Conservation (phyloP, 1,139 yeast genomes). For the Geotrichum reessii region DNA sequence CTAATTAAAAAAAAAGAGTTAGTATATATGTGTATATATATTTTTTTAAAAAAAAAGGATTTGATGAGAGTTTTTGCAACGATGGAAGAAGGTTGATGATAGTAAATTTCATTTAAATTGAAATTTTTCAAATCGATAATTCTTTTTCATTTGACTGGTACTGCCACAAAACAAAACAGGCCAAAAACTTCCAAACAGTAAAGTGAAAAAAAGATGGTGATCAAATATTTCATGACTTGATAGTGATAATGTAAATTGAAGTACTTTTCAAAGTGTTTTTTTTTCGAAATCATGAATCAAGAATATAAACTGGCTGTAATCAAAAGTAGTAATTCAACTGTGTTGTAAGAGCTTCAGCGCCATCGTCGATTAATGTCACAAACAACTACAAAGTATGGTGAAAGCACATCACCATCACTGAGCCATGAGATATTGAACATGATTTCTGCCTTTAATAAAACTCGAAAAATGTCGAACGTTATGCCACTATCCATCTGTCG, state of each 20-base stretch:
- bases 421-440: not conserved
- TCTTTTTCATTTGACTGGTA: too few species aligned
- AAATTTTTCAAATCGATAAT: not conserved
- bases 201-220: constrained; percentile 15
- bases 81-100: not conserved
- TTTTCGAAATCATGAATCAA: not conserved
- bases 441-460: not conserved
- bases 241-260: not conserved
- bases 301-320: not conserved
- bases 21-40: not conserved
- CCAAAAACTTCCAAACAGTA: not conserved
- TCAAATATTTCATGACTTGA: not conserved
- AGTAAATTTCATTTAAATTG: not conserved
- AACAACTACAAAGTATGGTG: not conserved
- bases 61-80: not conserved
- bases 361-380: not conserved
- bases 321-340: too few species aligned
- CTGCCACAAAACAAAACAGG: too few species aligned
- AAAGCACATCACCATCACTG: not conserved
- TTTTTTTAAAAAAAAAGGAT: not conserved
- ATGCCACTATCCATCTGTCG: not conserved
- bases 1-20: constrained; percentile 42
- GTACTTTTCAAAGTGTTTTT: not conserved
- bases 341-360: not conserved
- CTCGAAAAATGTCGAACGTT: not conserved